Base-by-base conservation (phyloP, 1,284 basidiomycete species). In the Moniliophthora roreri region DNA sequence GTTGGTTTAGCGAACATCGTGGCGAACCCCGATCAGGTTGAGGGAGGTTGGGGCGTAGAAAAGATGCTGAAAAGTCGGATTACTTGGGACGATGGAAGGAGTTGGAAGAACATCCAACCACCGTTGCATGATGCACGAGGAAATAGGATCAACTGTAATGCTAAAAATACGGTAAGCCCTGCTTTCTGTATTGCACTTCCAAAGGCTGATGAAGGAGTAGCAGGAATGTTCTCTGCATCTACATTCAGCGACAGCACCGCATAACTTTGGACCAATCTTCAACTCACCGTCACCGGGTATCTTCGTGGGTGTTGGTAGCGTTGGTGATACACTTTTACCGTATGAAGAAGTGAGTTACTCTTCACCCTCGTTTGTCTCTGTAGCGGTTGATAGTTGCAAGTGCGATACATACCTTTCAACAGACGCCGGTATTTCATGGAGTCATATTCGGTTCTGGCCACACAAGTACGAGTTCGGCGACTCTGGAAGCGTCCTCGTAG, bases 381-480 rank as follows among this genome's bases (percentile, higher is more conserved):
- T 6, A 32, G 28, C 6, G 11, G 28, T 6, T 11, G 28, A 32
- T 11, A 6, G 6, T 32, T 32, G 6, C 28, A 6, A 97, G 35
- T 90, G 91, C 66, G 93, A 98, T 64, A 98, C 96, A 0, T 99
- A 95, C 75, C 69, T 98, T 56, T 93, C 90, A 62, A 91, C 81
- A 0, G 93, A 99, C 63, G 95, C 89, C 0, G 96, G 96, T 2
- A 62, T 94, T 5, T 84, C 82, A 0, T 99, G 96, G 96, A 75
- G 64, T 28, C 93, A 93, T 87, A 79, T 90, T 7, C 77, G 77
- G 38, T 76, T 74, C 53, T 87, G 89, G 18, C 91, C 96, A 0
- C 88, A 94, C 69, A 93, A 94, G 71, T 98, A 98, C 66, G 95
- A 98, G 69, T 96, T 98, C 69, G 96, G 96, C 15, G 96, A 98